phyloP scores from a whole-genome alignment of 2,329 filamentous ascomycete species.

The Pseudofabraea citricarpa region DNA sequence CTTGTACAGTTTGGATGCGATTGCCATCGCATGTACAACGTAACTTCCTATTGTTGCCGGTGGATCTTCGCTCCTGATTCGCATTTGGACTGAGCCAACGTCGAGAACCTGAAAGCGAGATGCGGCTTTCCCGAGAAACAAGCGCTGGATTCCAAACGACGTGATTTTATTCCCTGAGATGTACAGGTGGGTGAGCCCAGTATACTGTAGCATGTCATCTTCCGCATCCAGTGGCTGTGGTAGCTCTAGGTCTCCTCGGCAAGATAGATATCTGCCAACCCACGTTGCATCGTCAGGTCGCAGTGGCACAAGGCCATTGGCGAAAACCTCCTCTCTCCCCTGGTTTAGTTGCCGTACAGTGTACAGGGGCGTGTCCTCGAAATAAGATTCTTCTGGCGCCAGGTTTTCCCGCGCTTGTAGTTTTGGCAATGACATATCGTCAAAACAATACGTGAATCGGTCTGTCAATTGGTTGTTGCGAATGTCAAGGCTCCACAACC shows the following conservation, averaged over 20 bases:
- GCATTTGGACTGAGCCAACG: constrained; percentile 36
- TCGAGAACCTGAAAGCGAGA: constrained; percentile 48
- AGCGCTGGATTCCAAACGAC: constrained; percentile 33
- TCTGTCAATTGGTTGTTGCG: constrained; percentile 48
- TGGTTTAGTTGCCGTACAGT: too few relatives aligned
- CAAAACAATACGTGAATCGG: constrained; percentile 29
- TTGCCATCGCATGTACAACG: constrained; percentile 6
- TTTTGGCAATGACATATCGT: constrained; percentile 6
- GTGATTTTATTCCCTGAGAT: constrained; percentile 47
- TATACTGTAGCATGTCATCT: constrained; percentile 36
- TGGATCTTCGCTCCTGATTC: neutral
- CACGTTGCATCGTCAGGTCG: constrained; percentile 7
- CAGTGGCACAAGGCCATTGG: neutral
- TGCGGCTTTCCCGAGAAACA: constrained; percentile 33
- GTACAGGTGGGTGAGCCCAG: constrained; percentile 49
- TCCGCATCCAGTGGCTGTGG: constrained; percentile 42
- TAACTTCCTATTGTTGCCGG: neutral
- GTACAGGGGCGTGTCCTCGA: constrained; percentile 1
- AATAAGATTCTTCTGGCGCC: neutral
- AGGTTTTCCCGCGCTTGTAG: neutral
- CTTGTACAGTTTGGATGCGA: constrained; percentile 17
- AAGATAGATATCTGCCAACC: constrained; percentile 22
- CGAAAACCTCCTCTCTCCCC: neutral
- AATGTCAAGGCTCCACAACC: constrained; percentile 55
- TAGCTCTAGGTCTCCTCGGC: constrained; percentile 38